Evolutionary conservation across 768 basidiomycete species (phyloP), one percentile per base, ranked within the genome.

Genomic region (Chalciporus piperatus): DNA sequence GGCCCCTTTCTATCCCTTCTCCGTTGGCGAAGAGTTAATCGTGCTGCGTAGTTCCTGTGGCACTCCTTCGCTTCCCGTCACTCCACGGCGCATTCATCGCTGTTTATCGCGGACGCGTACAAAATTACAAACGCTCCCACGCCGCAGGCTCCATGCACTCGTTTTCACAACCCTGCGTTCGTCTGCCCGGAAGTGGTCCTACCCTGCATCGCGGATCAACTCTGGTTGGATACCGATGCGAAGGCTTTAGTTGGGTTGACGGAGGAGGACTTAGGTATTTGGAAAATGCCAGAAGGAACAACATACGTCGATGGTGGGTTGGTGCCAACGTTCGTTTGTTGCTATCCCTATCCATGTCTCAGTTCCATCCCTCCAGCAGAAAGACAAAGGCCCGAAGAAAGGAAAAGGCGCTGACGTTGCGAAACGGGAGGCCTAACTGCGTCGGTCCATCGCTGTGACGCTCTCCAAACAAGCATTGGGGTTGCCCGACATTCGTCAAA

Each of bases 371-470:
- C 70, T 76, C 2, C 80, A 79, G 50, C 87, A 87, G 60, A 66
- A 67, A 11, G 76, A 74, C 1, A 74, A 78, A 4, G 73, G 61
- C 42, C 70, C 70, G 4, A 77, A 71, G 57, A 96, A 95, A 65
- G 89, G 92, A 13, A 98, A 97, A 60, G 88, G 85, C 52, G 83
- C 88, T 6, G 92, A 91, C 32, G 87, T 96, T 12, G 87, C 91
- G 16, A 87, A 91, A 62, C 98, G 96, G 96, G 97, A 99, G 54
- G 87, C 85, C 23, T 94, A 99, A 54, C 74, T 96, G n/a, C 82
- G 94, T 10, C 85, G 89, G 58, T 83, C 86, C 0, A 74, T 98
- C 1, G 89, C 74, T 2, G 72, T 70, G 6, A 74, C 74, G 1
- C 68, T 98, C 14, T 90, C 89, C 1, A 98, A 93, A 64, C 85